A percentile compares a stretch with the other conserved stretches of the same genome.
Evolutionary conservation across 352 stramenopile genomes (phyloP).

Genomic region (Paralagenidium karlingii): DNA sequence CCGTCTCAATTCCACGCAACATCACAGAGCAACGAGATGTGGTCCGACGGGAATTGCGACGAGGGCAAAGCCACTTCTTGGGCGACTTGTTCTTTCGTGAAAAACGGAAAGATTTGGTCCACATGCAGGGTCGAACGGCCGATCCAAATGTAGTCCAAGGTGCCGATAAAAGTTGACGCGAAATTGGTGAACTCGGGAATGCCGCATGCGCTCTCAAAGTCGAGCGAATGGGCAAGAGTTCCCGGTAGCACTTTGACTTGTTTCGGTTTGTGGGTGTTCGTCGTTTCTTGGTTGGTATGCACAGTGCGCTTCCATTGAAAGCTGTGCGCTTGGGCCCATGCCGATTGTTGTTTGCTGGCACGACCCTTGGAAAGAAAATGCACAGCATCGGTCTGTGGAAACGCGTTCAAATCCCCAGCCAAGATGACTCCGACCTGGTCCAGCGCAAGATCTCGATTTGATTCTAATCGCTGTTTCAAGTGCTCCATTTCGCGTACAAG

Average conservation of each 20-base stretch:
- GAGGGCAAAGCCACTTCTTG: slow-evolving; percentile 51
- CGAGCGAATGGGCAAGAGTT: slow-evolving; percentile 26
- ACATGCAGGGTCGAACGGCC: slow-evolving; percentile 20
- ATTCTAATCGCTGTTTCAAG: slow-evolving; percentile 1
- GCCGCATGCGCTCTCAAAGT: slow-evolving; percentile 37
- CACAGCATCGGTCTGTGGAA: slow-evolving; percentile 25
- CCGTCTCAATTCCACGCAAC: too few species aligned
- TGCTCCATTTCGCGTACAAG: slow-evolving; percentile 23
- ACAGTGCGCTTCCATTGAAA: slow-evolving; percentile 31
- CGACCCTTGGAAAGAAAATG: slow-evolving; percentile 33
- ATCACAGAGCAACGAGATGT: slow-evolving; percentile 65
- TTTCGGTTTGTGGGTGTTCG: not conserved
- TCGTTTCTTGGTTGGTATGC: not conserved
- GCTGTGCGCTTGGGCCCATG: slow-evolving; percentile 32
- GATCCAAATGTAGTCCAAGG: slow-evolving; percentile 63
- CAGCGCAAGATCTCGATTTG: slow-evolving; percentile 1
- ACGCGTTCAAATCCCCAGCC: slow-evolving; percentile 55
- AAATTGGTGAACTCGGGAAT: slow-evolving; percentile 66
- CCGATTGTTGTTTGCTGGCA: slow-evolving; percentile 26
- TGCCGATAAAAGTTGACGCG: slow-evolving; percentile 41
- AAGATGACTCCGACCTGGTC: slow-evolving; percentile 28
- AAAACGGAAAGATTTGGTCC: slow-evolving; percentile 38
- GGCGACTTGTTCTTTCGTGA: slow-evolving; percentile 41
- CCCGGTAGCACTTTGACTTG: slow-evolving; percentile 4
- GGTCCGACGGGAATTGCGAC: slow-evolving; percentile 63